Evolutionary conservation across 1,284 basidiomycete genomes (phyloP).

Genomic region (Moesziomyces parantarcticus): DNA sequence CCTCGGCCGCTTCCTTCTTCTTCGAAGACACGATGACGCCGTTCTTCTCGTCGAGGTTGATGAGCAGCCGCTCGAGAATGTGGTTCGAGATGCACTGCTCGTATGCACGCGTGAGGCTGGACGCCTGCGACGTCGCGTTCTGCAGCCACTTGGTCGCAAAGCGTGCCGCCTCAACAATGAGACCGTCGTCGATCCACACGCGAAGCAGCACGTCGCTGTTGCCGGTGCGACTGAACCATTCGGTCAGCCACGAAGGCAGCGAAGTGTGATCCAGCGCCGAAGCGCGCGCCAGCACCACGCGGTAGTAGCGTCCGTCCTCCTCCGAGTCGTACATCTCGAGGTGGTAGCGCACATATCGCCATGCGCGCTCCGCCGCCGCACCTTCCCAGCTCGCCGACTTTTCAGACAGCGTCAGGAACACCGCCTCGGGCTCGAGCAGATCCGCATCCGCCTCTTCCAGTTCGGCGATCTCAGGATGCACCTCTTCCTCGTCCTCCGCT

Average conservation of each 20-base stretch:
- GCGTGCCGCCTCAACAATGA: constrained; percentile 31
- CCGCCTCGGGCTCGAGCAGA: constrained; percentile 48
- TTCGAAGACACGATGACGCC: constrained; percentile 21
- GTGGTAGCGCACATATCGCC: constrained; percentile 85
- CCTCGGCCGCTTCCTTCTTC: constrained; percentile 12
- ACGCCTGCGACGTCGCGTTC: constrained; percentile 11
- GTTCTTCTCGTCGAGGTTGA: constrained; percentile 29
- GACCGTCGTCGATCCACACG: constrained; percentile 31
- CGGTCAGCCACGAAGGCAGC: constrained; percentile 30
- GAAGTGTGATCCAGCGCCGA: constrained; percentile 22
- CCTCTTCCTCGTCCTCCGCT: constrained; percentile 25
- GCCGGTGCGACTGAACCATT: constrained; percentile 31
- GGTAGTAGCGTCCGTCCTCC: constrained; percentile 74
- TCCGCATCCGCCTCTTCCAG: constrained; percentile 56
- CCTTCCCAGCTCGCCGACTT: constrained; percentile 79
- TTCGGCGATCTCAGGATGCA: constrained; percentile 43
- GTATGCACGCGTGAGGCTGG: constrained; percentile 12
- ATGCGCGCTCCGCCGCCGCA: constrained; percentile 80
- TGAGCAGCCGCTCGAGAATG: constrained; percentile 33
- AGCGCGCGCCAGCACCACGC: constrained; percentile 68
- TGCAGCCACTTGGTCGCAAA: constrained; percentile 33
- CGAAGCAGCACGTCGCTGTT: constrained; percentile 43
- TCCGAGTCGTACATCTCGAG: constrained; percentile 80
- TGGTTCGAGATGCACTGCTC: constrained; percentile 33
- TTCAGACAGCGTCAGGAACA: constrained; percentile 53